Evolutionary conservation across 1,284 basidiomycete genomes (phyloP), one percentile per base, ranked within the genome.

Genomic region (Rhodotorula glutinis): DNA sequence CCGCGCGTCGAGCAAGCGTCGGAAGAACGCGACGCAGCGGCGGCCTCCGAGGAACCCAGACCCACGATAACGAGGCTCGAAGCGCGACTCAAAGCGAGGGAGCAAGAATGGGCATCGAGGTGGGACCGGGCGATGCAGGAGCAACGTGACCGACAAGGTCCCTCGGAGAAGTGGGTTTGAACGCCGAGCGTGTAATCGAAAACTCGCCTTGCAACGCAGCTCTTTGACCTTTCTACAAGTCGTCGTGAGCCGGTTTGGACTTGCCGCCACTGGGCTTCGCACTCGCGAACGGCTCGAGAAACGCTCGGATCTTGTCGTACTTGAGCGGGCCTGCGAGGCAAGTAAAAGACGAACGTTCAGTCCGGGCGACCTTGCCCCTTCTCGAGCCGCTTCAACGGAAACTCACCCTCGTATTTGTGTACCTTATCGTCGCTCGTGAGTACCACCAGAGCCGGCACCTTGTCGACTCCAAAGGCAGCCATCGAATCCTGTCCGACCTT

Each of bases 391-490:
- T n/a, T n/a, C n/a, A 23, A 23, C 19, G 47, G 14, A n/a, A 7
- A 60, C 67, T 54, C 43, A 69, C 72, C 72, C 1, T 72, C 62
- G 27, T 71, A 73, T 52, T 61, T 66, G 8, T n/a, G 38, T 23
- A 69, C 54, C 40, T 38, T 38, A 11, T 66, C n/a, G 5, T 62
- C 63, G 0, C 63, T 67, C 3, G 58, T 29, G 17, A 73, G 53
- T 0, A 73, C 56, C 2, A 73, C 30, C 40, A 73, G 43, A 7
- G 67, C 62, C 8, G 72, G 72, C 14, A 65, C 53, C 55, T 67
- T 73, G n/a, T 67, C 67, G 8, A 73, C 65, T 0, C 70, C 70
- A n/a, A 71, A 73, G 10, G n/a, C 38, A 23, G 41, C 25, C 53
- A 72, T 46, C 56, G 65, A 56, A 19, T 67, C 70, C 23, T 55